phyloP scores from a whole-genome alignment of 805 yeast genomes.

The Wickerhamomyces pijperi region DNA sequence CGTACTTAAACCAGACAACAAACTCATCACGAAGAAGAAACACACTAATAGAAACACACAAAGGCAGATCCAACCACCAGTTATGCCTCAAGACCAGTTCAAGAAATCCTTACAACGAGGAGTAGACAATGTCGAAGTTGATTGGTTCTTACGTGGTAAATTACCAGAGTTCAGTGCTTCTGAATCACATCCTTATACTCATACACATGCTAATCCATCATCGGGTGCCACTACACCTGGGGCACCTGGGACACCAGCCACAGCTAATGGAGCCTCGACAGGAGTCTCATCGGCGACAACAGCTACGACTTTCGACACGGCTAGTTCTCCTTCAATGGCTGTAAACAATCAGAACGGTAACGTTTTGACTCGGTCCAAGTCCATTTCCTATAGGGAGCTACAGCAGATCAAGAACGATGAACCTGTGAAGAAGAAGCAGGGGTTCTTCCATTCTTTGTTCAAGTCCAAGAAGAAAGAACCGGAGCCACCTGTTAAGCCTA shows the following conservation, averaged over 20 bases:
- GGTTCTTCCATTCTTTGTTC: conserved; percentile 27
- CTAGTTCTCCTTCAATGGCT: no score
- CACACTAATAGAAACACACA: no score
- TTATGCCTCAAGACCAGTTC: no score
- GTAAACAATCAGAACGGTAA: neutral
- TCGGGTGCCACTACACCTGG: neutral
- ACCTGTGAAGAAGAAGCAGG: conserved; percentile 18
- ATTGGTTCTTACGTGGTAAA: conserved; percentile 36
- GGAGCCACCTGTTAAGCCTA: conserved; percentile 1
- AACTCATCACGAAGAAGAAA: no score
- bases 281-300: neutral
- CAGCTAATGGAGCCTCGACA: conserved; percentile 2
- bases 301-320: conserved; percentile 1
- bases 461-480: conserved; percentile 15
- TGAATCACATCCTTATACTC: conserved; percentile 4
- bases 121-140: conserved; percentile 32
- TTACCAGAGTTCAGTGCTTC: conserved; percentile 9
- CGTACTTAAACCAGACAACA: no score
- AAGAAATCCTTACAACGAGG: conserved; percentile 14
- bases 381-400: neutral
- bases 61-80: no score
- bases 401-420: conserved; percentile 17
- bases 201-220: neutral
- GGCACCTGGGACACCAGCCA: neutral
- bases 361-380: neutral